Percentiles rank a stretch among this genome's conserved stretches.
Conservation (phyloP, 129 eudicot genomes). For the Chrysanthemum seticuspe region DNA sequence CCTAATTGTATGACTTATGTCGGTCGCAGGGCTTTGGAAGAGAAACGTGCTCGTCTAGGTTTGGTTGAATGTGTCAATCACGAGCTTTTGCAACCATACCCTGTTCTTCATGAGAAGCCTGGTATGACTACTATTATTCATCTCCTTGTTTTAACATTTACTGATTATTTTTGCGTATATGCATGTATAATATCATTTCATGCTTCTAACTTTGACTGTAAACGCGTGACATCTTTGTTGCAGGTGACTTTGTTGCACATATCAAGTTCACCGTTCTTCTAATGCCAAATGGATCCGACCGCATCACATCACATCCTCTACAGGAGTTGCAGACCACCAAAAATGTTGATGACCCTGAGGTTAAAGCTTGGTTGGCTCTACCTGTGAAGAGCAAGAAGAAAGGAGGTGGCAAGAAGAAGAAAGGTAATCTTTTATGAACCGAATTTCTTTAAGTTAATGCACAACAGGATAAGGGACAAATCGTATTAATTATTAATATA, state of each 20-base stretch:
- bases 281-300: constrained; percentile 98
- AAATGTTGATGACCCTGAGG: constrained; percentile 79
- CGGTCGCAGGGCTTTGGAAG: constrained; percentile 71
- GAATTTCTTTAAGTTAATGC: neutral
- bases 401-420: constrained; percentile 99
- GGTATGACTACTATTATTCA: constrained; percentile 36
- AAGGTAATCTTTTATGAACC: constrained; percentile 50
- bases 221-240: constrained; percentile 3
- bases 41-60: constrained; percentile 81
- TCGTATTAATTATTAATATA: neutral
- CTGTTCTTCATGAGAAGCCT: constrained; percentile 87
- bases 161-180: neutral
- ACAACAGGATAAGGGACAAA: neutral
- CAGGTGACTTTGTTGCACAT: constrained; percentile 94
- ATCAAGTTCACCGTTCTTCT: constrained; percentile 88
- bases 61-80: constrained; percentile 87
- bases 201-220: neutral
- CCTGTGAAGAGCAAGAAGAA: constrained; percentile 85
- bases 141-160: too few species aligned
- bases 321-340: constrained; percentile 94
- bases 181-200: neutral
- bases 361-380: constrained; percentile 88
- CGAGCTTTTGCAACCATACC: constrained; percentile 87
- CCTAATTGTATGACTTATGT: neutral
- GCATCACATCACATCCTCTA: constrained; percentile 73